Evolutionary conservation across 169 alveolate species (phyloP), one percentile per base, ranked within the genome.

Genomic region (Plasmodium berghei): DNA sequence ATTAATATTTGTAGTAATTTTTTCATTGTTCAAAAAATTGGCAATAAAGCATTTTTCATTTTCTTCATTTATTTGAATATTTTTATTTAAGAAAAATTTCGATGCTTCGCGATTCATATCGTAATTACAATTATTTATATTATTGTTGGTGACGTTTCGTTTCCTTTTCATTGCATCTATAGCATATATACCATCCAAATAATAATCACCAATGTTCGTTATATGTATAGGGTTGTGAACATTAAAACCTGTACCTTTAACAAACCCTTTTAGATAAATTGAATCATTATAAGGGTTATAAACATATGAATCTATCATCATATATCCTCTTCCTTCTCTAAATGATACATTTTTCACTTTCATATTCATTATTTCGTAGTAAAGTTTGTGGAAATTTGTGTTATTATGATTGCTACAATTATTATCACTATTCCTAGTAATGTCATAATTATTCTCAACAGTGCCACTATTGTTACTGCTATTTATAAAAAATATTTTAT

Each of bases 271-370:
- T 40, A 94, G 45, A 46, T 64, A 72, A 26, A 94, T 20, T 40
- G 87, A 87, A 70, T 87, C 93, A 22, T 71, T 48, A 8, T 58
- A 28, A 12, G 73, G 54, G 45, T 94, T 92, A 66, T 94, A 94
- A 54, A 55, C 61, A 90, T 66, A 83, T 28, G 89, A 90, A 40
- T 75, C 91, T 6, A 87, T 89, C 88, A 94, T 24, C 92, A 94
- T 86, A 85, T 94, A 94, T 0, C 96, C 95, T 58, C 96, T 72
- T n/a, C 93, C 95, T 55, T 88, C 73, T 28, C 96, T 67, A 93
- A 94, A 94, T 14, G 94, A 86, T 2, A 92, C 87, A 9, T 62
- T 75, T 45, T 77, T 58, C 8, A 80, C 22, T 20, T 93, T 90
- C 56, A 90, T 93, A 63, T 89, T 72, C 67, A 87, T 91, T 20